Percentiles rank a stretch among this genome's conserved stretches.
Conservation (phyloP, 495 filamentous ascomycete genomes). For the Xylaria curta region DNA sequence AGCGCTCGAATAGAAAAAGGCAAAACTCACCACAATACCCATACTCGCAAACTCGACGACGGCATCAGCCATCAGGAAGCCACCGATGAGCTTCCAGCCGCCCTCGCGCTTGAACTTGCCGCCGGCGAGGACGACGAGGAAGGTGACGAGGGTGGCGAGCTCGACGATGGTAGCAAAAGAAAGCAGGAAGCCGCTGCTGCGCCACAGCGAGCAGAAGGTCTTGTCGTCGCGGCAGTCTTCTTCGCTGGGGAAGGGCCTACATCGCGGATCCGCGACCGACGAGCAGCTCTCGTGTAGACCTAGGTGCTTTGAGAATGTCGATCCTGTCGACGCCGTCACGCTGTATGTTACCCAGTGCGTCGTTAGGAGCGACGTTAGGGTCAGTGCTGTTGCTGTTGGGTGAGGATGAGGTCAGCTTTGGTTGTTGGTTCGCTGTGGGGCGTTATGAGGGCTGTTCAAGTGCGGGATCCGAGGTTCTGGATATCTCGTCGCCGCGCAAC, state of each 20-base stretch:
- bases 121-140: slow-evolving; percentile 74
- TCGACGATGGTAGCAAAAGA: slow-evolving; percentile 78
- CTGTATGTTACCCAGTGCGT: slow-evolving; percentile 83
- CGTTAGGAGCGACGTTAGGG: slow-evolving; percentile 72
- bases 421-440: not conserved
- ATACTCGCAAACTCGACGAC: slow-evolving; percentile 70
- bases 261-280: slow-evolving; percentile 45
- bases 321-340: slow-evolving; percentile 57
- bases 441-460: not conserved
- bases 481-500: not conserved
- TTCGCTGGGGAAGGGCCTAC: slow-evolving; percentile 62
- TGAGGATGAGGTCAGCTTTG: slow-evolving; percentile 29
- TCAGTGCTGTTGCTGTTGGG: slow-evolving; percentile 73
- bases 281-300: slow-evolving; percentile 84
- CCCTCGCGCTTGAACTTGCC: slow-evolving; percentile 75
- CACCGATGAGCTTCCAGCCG: slow-evolving; percentile 77
- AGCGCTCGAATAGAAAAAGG: not conserved
- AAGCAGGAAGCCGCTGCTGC: slow-evolving; percentile 84
- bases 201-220: slow-evolving; percentile 92
- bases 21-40: slow-evolving; percentile 75
- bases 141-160: slow-evolving; percentile 75
- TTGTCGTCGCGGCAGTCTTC: slow-evolving; percentile 74
- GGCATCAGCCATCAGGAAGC: slow-evolving; percentile 66
- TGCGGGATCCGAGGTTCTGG: not conserved
- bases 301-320: slow-evolving; percentile 69